Base-by-base conservation (phyloP, 495 filamentous ascomycete species). In the Trichoderma erinaceum region DNA sequence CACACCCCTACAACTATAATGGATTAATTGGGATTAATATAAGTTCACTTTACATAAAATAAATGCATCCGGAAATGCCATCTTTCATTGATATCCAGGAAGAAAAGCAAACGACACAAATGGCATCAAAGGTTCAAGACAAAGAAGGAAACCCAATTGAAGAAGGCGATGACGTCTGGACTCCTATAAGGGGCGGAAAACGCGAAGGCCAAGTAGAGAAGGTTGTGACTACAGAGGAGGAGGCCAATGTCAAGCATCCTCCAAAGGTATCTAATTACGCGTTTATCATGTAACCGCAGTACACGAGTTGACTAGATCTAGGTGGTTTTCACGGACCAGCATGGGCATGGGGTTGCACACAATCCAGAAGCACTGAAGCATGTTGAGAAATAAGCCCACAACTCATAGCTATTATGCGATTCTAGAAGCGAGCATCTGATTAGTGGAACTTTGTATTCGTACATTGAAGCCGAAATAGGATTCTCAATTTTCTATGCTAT, bases 181-280 rank as follows among this genome's bases (percentile, higher is more conserved):
- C 76, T 8, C 75, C 72, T 25, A 70, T 71, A 4, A 69, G 75
- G 23, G 76, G 79, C 18, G 78, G 76, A 15, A 73, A 73, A 66
- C 73, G 70, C 27, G 74, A 79, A 52, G 77, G 79, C 11, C 69
- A 77, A 41, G 78, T 80, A 35, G 75, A 82, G 16, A 73, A 78
- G 46, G 69, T 82, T 4, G 77, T 79, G 1, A 71, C 68, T 4
- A 73, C 72, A 0, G 48, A 74, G 25, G 70, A 77, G 44, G 77
- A 71, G 50, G 77, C 73, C 41, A 74, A 74, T 2, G 80, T 80
- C 6, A 81, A 81, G 68, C 74, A 81, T 56, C 78, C 79, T 11
- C 78, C 79, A 0, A 82, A 81, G 73, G 80, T 78, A 52, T 23
- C 21, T 25, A 13, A 43, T n/a, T n/a, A n/a, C n/a, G 41, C 7